phyloP scores from a whole-genome alignment of 2,329 filamentous ascomycete species.

The Immersiporthe knoxdaviesiana region DNA sequence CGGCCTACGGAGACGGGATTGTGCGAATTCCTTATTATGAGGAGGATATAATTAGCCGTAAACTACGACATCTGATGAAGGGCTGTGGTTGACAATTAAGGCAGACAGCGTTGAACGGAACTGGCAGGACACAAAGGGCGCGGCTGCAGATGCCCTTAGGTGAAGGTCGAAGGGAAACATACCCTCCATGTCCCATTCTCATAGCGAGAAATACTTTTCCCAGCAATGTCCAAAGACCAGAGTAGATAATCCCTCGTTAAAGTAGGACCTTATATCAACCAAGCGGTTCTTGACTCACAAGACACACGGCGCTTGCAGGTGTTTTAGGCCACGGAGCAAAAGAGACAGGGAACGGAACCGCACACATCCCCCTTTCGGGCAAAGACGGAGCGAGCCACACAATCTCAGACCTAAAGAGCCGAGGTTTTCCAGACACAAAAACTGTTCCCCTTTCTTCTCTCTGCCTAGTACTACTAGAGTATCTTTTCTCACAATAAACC shows the following conservation, averaged over 20 bases:
- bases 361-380: background rate
- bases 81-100: too few relatives aligned
- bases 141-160: background rate
- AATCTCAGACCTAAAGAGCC: background rate
- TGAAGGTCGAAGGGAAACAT: too few relatives aligned
- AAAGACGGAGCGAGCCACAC: background rate
- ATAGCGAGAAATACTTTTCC: background rate
- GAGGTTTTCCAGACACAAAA: background rate
- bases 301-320: background rate
- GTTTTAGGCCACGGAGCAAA: background rate
- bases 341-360: background rate
- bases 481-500: background rate
- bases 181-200: background rate
- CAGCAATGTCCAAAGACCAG: background rate
- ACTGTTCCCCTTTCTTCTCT: background rate
- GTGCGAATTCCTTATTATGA: background rate
- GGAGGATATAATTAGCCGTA: background rate
- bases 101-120: too few relatives aligned
- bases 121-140: background rate
- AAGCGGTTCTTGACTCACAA: background rate
- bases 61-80: background rate
- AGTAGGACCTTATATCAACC: background rate
- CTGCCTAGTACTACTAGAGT: background rate
- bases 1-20: background rate
- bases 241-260: background rate